Evolutionary conservation across 306 rosid species (phyloP).

Genomic region (Sicyos edulis): DNA sequence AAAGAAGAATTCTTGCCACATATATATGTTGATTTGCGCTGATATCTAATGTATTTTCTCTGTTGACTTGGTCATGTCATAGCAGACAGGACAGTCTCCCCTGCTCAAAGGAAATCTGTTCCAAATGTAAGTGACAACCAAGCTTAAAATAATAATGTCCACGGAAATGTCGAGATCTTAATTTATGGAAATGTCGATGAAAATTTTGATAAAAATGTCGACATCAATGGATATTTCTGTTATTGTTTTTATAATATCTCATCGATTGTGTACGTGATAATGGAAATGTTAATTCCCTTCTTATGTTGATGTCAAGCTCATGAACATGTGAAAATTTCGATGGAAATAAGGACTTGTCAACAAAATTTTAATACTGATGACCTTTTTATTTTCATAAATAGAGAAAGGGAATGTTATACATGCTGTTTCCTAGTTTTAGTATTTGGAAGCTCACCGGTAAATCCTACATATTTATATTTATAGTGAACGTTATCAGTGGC

Average conservation of each 20-base stretch:
- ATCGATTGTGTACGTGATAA: too few relatives aligned
- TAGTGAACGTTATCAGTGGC: neutral
- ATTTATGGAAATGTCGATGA: too few relatives aligned
- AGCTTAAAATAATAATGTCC: too few relatives aligned
- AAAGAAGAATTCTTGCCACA: neutral
- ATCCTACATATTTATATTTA: neutral
- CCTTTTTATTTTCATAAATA: neutral
- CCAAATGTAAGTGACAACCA: slow-evolving; percentile 50
- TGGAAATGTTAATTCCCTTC: too few relatives aligned
- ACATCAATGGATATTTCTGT: too few relatives aligned
- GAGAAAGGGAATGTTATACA: neutral
- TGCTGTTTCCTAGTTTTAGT: neutral
- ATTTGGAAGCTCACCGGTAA: neutral
- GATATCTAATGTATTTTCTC: slow-evolving; percentile 19
- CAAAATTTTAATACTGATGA: too few relatives aligned
- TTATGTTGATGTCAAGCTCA: too few relatives aligned
- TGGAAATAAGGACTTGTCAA: too few relatives aligned
- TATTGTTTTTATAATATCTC: too few relatives aligned
- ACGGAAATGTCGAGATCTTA: too few relatives aligned
- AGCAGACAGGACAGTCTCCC: slow-evolving; percentile 49
- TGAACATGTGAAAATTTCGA: too few relatives aligned
- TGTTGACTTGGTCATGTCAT: slow-evolving; percentile 14
- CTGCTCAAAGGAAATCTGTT: slow-evolving; percentile 52
- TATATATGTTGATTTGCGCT: slow-evolving; percentile 2
- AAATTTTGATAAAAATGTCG: too few relatives aligned